A percentile compares a stretch with the other conserved stretches of the same genome.
phyloP scores from a whole-genome alignment of 768 basidiomycete genomes.

The Mycena rebaudengoi region DNA sequence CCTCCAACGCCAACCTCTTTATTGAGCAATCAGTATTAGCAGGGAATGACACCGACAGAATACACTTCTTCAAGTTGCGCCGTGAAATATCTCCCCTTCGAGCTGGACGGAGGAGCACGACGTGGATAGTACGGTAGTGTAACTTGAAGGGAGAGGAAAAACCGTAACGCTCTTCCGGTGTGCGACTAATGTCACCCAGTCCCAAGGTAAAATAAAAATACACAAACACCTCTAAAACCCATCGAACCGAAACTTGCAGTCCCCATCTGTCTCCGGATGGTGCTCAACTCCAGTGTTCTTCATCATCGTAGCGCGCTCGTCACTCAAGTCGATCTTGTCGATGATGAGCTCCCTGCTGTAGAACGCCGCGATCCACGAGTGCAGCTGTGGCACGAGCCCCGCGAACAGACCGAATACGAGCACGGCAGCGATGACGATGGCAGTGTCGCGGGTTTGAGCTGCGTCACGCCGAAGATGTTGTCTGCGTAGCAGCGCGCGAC shows the following conservation, averaged over 20 bases:
- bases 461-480: conserved; percentile 34
- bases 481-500: conserved; percentile 48
- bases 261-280: conserved; percentile 1
- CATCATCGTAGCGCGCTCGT: not conserved
- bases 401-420: conserved; percentile 43
- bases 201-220: too few species aligned
- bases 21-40: too few species aligned
- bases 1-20: too few species aligned
- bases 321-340: conserved; percentile 21
- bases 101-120: too few species aligned
- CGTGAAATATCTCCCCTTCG: too few species aligned
- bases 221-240: not conserved
- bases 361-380: conserved; percentile 43
- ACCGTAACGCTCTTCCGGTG: too few species aligned
- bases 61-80: too few species aligned
- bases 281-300: conserved; percentile 4
- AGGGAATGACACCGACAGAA: too few species aligned
- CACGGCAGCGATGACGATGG: conserved; percentile 33
- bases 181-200: too few species aligned
- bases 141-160: too few species aligned
- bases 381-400: conserved; percentile 37
- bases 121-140: too few species aligned
- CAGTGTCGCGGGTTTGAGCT: conserved; percentile 35
- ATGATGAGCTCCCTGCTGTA: conserved; percentile 38
- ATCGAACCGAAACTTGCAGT: conserved; percentile 5